Evolutionary conservation across 768 basidiomycete genomes (phyloP).

Genomic region (Pleurotus eryngii): DNA sequence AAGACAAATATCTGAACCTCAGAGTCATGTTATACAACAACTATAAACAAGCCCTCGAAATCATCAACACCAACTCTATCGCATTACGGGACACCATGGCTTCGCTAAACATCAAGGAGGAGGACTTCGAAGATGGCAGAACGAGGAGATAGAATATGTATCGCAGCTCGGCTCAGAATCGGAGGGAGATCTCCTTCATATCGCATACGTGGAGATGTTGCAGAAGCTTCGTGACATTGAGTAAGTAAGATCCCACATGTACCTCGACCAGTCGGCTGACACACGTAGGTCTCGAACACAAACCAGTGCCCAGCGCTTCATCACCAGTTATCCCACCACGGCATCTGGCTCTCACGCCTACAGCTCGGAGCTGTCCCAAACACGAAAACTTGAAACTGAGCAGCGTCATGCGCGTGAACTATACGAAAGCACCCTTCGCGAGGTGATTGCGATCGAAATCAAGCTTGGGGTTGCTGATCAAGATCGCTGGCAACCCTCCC

Average conservation of each 20-base stretch:
- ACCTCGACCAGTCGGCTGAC: neutral
- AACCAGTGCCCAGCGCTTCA: neutral
- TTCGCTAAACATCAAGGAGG: neutral
- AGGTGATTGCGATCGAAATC: constrained; percentile 20
- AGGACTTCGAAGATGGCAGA: constrained; percentile 16
- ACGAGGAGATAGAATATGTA: constrained; percentile 18
- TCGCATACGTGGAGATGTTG: constrained; percentile 15
- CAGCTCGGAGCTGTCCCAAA: neutral
- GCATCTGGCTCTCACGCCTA: neutral
- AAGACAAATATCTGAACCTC: constrained; percentile 19
- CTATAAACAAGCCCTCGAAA: constrained; percentile 23
- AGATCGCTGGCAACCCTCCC: constrained; percentile 3
- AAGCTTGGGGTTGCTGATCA: constrained; percentile 18
- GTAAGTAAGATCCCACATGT: neutral
- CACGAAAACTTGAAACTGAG: neutral
- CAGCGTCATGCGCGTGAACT: constrained; percentile 12
- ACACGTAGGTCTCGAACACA: neutral
- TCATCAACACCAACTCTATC: constrained; percentile 5
- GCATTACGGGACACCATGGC: constrained; percentile 6
- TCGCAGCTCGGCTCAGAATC: constrained; percentile 10
- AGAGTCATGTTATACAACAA: constrained; percentile 21
- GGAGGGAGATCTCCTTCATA: constrained; percentile 13
- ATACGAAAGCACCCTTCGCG: constrained; percentile 8
- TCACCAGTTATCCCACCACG: neutral
- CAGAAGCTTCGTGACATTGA: constrained; percentile 5